Evolutionary conservation across 805 yeast genomes (phyloP), one percentile per base, ranked within the genome.

Genomic region (Yarrowia porcina): DNA sequence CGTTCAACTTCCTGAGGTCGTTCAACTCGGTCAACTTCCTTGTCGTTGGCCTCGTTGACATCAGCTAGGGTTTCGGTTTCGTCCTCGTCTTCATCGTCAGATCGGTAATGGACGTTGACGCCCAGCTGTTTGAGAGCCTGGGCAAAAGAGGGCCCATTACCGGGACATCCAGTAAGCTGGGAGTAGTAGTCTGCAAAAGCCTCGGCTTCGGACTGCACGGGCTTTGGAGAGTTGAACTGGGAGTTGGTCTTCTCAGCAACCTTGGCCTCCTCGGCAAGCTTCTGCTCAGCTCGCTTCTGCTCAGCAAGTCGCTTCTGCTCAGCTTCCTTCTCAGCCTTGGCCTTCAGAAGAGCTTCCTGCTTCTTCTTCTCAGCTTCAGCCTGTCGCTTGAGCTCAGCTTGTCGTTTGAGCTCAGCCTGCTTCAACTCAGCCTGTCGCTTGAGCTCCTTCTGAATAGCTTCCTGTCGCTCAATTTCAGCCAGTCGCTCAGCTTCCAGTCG

Each of bases 81-180:
- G 2, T 12, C 38, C 20, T 21, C 44, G 8, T 12, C 21, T 11
- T 52, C 57, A 5, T 35, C 42, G 23, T 49, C 56, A 15, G 56
- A 49, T 8, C 15, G 21, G 18, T 52, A 52, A 13, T 36, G n/a
- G 21, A 52, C 59, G n/a, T 23, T 25, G 32, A 52, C 23, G 8
- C 59, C 59, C 4, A 52, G 59, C 44, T 52, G 59, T n/a, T 52
- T 52, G 44, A 52, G 59, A 36, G 59, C 59, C 33, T 52, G 39
- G 44, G 33, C 59, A 15, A 35, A 52, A 2, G 59, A 52, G 9
- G 59, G 59, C 3, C 42, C 57, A 41, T 52, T 33, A 4, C 44
- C 59, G 20, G 59, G 41, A 13, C 56, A 50, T 1, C 25, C 25
- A 17, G 59, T 52, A 12, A 52, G 44, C 18, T 52, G 44, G 1